These are phyloP conservation scores for Pseudogymnoascus sp. DNA, from an alignment of 2,329 filamentous ascomycete species.

Conservation along the genomic window DNA sequence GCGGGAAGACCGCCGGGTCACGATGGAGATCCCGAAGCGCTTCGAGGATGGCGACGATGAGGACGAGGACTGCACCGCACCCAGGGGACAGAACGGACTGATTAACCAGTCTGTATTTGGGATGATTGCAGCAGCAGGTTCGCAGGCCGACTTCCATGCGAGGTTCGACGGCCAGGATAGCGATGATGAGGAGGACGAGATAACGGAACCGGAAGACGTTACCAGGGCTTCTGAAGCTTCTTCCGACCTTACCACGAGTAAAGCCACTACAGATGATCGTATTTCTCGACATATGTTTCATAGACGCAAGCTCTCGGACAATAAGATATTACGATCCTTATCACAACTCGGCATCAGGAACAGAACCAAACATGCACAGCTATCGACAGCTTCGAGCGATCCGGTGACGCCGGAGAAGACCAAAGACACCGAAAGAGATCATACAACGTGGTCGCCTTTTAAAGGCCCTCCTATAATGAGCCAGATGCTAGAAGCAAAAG, in stretches of 20 bases:
- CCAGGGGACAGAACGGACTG: constrained; percentile 35
- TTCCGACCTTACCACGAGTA: background rate
- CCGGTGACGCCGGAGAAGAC: constrained; percentile 17
- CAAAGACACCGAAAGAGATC: constrained; percentile 23
- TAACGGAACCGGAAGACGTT: constrained; percentile 11
- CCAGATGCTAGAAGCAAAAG: constrained; percentile 65
- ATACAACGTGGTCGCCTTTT: constrained; percentile 27
- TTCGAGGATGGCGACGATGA: constrained; percentile 50
- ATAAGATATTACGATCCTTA: constrained; percentile 57
- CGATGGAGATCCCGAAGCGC: constrained; percentile 47
- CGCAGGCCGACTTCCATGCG: constrained; percentile 70
- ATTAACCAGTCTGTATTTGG: constrained; percentile 95
- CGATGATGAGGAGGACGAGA: constrained; percentile 46
- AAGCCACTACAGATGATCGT: background rate
- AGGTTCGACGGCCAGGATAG: constrained; percentile 72
- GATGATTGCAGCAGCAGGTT: constrained; percentile 80
- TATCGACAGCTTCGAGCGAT: constrained; percentile 26
- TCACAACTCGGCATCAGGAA: constrained; percentile 40
- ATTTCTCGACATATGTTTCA: constrained; percentile 30
- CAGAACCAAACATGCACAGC: constrained; percentile 32
- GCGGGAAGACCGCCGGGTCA: constrained; percentile 34
- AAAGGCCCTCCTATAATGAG: constrained; percentile 64
- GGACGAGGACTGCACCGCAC: constrained; percentile 51
- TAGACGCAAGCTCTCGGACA: constrained; percentile 53
- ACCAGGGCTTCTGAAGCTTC: background rate